Conservation (phyloP, 1,284 basidiomycete genomes). For the Phellopilus nigrolimitatus region DNA sequence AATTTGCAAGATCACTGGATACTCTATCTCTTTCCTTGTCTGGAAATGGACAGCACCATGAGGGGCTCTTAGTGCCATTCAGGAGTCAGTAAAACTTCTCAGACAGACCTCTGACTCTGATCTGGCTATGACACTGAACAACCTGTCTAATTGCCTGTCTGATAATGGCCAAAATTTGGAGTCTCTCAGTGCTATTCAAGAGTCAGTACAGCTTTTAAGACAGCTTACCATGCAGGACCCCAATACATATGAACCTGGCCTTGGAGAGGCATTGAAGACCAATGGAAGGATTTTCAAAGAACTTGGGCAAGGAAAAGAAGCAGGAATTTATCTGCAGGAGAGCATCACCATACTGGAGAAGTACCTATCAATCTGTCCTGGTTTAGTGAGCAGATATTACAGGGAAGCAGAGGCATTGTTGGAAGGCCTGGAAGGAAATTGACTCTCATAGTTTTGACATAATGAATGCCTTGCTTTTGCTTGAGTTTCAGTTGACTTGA, state of each 20-base stretch:
- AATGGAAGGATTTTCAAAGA: not conserved
- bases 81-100: no score
- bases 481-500: no score
- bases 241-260: not conserved
- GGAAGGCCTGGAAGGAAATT: no score
- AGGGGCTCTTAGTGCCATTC: not conserved
- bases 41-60: not conserved
- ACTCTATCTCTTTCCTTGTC: not conserved
- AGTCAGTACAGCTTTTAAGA: not conserved
- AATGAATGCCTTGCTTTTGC: no score
- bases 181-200: no score
- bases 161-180: no score
- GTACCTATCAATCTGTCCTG: not conserved
- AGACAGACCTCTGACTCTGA: no score
- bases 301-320: not conserved
- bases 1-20: not conserved
- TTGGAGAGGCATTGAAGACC: not conserved
- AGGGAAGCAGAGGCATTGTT: no score
- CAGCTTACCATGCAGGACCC: slow-evolving; percentile 3
- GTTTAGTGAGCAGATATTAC: no score
- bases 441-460: no score
- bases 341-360: not conserved
- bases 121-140: not conserved
- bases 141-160: not conserved
- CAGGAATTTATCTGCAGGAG: not conserved